These are phyloP conservation scores for Neofusicoccum laricinum DNA, from an alignment of 2,329 filamentous ascomycete genomes.

Conservation along the genomic window DNA sequence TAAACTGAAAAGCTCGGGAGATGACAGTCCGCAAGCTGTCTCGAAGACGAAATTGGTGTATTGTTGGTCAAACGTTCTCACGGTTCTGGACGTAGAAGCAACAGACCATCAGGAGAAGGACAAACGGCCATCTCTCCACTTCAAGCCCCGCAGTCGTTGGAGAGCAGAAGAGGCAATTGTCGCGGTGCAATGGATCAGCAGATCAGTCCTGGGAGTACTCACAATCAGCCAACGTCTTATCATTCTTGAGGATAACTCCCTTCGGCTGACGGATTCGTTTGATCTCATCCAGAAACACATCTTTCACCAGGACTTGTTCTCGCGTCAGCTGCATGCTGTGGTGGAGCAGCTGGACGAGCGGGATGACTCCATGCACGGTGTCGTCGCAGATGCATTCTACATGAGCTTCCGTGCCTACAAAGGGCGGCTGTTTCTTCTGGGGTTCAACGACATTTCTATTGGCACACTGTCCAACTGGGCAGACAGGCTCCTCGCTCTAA, in stretches of 20 bases:
- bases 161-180: slow-evolving; percentile 93
- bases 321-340: slow-evolving; percentile 75
- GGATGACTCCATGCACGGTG: slow-evolving; percentile 86
- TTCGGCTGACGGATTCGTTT: slow-evolving; percentile 92
- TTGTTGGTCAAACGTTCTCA: slow-evolving; percentile 98
- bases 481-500: slow-evolving; percentile 84
- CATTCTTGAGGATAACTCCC: slow-evolving; percentile 82
- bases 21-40: slow-evolving; percentile 63
- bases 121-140: slow-evolving; percentile 74
- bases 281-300: slow-evolving; percentile 90
- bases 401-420: slow-evolving; percentile 98
- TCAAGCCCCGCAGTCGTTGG: slow-evolving; percentile 83
- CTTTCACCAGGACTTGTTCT: slow-evolving; percentile 88
- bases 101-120: slow-evolving; percentile 65
- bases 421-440: slow-evolving; percentile 83
- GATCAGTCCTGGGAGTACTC: slow-evolving; percentile 84
- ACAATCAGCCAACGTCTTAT: slow-evolving; percentile 93
- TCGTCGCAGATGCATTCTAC: slow-evolving; percentile 94
- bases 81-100: slow-evolving; percentile 84
- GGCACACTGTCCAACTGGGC: slow-evolving; percentile 96
- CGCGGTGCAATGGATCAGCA: slow-evolving; percentile 92
- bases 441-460: slow-evolving; percentile 90
- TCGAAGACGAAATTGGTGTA: slow-evolving; percentile 89
- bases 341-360: slow-evolving; percentile 88
- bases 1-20: slow-evolving; percentile 75